Base-by-base conservation (phyloP, 495 filamentous ascomycete species). In the Hyaloscypha bicolor region DNA sequence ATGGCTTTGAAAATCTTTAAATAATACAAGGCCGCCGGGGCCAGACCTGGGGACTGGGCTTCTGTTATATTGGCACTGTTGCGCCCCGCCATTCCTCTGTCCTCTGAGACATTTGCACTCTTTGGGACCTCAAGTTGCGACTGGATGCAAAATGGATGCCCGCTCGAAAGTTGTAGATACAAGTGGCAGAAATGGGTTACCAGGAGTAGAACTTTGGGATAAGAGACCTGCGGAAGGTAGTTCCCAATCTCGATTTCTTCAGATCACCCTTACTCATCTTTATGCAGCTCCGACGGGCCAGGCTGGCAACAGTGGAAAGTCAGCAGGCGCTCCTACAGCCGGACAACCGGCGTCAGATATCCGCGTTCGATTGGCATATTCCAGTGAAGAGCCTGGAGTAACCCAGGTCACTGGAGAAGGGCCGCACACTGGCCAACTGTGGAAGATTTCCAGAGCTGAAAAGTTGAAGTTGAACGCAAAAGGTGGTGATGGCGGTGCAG, bases 401-500 rank as follows among this genome's bases (percentile, higher is more conserved):
- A 53, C 69, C n/a, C 62, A 71, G 35, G 64, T 72, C 12, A 65
- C 52, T n/a, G 67, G 68, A 5, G 63, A 72, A 48, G 66, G 73
- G n/a, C 32, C 60, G 16, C 63, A 60, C 31, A 65, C 55, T 11
- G 75, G 76, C 21, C 64, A 67, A 45, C 60, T 51, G 12, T 77
- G 75, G 74, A 71, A 76, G 31, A 63, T 78, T 51, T 60, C 67
- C 19, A 39, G 64, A 9, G 71, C 72, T 58, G 69, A 72, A 31
- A 70, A 62, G 6, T 11, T 77, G 6, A 69, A 69, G 42, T 62
- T 78, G 55, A 76, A 75, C 25, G 70, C 68, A 1, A 69, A 73
- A 37, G 75, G 76, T 2, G 77, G 77, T 6, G 72, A 71, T 45
- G 79, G 79, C 6, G 79, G 78, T 0, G 70, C 68, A 30, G 78